phyloP scores from a whole-genome alignment of 768 basidiomycete species.

The Goffeauzyma gilvescens region DNA sequence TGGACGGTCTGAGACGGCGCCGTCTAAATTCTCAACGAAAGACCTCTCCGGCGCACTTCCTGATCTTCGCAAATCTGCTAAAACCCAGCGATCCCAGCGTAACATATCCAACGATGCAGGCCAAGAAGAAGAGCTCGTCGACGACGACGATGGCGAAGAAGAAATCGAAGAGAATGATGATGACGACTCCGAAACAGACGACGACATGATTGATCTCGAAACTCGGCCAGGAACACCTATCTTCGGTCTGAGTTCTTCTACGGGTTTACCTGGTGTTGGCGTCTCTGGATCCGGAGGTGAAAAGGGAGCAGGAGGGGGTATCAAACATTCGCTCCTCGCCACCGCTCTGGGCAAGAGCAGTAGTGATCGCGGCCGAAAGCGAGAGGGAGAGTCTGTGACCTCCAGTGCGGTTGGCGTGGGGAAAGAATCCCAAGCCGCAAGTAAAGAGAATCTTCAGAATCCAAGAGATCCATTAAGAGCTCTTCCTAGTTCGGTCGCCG shows the following conservation, averaged over 20 bases:
- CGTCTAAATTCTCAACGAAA: too few relatives aligned
- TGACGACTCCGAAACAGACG: constrained; percentile 15
- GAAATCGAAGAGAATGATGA: constrained; percentile 7
- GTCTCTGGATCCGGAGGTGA: not conserved
- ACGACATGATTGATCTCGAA: constrained; percentile 21
- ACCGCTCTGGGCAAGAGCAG: too few relatives aligned
- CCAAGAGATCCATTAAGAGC: constrained; percentile 14
- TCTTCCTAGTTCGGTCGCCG: constrained; percentile 64
- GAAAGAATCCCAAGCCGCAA: not conserved
- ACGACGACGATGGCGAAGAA: constrained; percentile 10
- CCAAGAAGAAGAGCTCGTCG: constrained; percentile 5
- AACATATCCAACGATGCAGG: too few relatives aligned
- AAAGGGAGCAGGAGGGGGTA: too few relatives aligned
- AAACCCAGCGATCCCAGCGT: too few relatives aligned
- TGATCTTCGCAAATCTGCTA: too few relatives aligned
- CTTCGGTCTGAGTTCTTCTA: constrained; percentile 2
- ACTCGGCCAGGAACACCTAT: constrained; percentile 25
- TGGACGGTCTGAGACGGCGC: too few relatives aligned
- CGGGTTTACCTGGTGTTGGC: not conserved
- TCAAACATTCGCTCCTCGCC: too few relatives aligned
- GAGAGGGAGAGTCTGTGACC: not conserved
- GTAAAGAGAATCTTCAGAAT: too few relatives aligned
- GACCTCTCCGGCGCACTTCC: too few relatives aligned
- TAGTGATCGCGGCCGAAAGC: not conserved
- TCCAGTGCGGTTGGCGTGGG: constrained; percentile 21